Base-by-base conservation (phyloP, 768 basidiomycete genomes). In the Leccinum rimulosum region DNA sequence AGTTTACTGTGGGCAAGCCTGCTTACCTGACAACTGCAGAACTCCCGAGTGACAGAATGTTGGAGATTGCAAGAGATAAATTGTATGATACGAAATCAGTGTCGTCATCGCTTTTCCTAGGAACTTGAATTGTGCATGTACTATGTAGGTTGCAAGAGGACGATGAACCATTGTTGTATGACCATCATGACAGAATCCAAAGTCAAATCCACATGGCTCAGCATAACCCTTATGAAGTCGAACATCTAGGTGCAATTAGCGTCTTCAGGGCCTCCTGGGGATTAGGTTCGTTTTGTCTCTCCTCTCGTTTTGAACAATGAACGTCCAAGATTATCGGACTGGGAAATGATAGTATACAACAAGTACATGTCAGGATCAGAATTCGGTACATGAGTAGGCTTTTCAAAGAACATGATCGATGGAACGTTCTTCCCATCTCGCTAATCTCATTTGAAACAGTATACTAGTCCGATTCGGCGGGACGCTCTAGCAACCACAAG, bases 401-500 rank as follows among this genome's bases (percentile, higher is more conserved):
- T 96, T 70, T 91, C 79, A 70, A 87, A 87, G 25, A 95, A 78
- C 88, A 98, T 90, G 30, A 85, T 82, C 25, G 81, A 76, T 0
- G 94, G 88, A 55, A 98, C 93, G 2, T 84, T 82, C 95, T 96
- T 98, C 52, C 95, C 73, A 43, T 81, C 77, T 52, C 83, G 74
- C 93, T 95, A 99, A 51, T 98, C 31, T 33, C 11, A 10, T 28
- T 28, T 4, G 31, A 10, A 33, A 33, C 69, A 31, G 84, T 83
- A 64, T 88, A 89, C 60, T 64, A 73, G 45, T 62, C 64, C 22
- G 22, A 22, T 50, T 66, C 61, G 25, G 60, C 64, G 5, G 95
- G 91, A 12, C 93, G 85, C 73, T 98, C 94, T 47, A 98, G 81
- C 7, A 98, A 82, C 91, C 93, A 98, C 30, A 98, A 76, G 2